Base-by-base conservation (phyloP, 2,329 filamentous ascomycete species). In the Periconia sp. region DNA sequence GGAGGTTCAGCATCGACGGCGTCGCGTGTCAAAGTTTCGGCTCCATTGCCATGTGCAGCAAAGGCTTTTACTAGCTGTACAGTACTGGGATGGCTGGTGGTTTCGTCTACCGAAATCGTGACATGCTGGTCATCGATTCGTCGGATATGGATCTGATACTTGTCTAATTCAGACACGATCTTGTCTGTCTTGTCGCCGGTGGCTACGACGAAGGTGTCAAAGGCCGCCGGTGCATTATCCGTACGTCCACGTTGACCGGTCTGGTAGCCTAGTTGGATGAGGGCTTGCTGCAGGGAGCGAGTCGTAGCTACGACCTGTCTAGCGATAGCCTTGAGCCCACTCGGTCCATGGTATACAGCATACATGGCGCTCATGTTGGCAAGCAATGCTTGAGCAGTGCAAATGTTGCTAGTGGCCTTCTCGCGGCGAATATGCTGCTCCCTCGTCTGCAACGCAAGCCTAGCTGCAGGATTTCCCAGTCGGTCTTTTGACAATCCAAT, bases 331-430 rank as follows among this genome's bases (percentile, higher is more conserved):
- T 85, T 90, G 36, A 97, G 75, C 13, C 92, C 91, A 40, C 84
- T 72, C 1, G 92, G 92, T 3, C 92, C 92, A 67, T 97, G 92
- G 70, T 96, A 97, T 40, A 96, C 80, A 38, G 91, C 92, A 66
- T 96, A 97, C 75, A 96, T 87, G 40, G 92, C 90, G 57, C 85
- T 92, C 89, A 96, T 96, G 71, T 97, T 97, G 25, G 92, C 92
- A 37, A 96, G 78, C 18, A 97, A 76, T 7, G 92, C 92, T 73
- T 97, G 92, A 1, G 92, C 92, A 1, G 92, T 97, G 76, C 92
- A 97, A 46, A 96, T 92, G 66, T 97, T 97, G 77, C 91, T 96
- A 2, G 92, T 97, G 1, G 92, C 92, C 80, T 96, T 96, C 70
- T 97, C 92, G 63, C 92, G 83, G 54, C 92, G 83, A 67, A 97